Conservation (phyloP, 257 asterid genomes). For the Solanum sparsipilum region DNA sequence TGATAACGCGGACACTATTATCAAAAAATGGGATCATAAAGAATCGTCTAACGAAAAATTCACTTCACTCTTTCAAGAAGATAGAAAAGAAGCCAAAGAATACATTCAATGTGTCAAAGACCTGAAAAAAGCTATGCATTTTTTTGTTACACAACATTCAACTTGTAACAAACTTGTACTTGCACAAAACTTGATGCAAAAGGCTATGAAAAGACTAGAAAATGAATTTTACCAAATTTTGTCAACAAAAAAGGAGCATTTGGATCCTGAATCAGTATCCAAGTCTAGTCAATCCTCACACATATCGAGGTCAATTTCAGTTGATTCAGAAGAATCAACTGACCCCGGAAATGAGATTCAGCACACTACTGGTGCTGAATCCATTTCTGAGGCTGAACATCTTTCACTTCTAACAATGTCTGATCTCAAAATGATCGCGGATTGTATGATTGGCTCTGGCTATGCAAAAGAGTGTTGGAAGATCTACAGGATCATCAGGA, state of each 20-base stretch:
- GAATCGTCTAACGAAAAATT: conserved; percentile 21
- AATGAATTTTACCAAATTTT: conserved; percentile 46
- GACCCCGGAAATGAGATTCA: conserved; percentile 5
- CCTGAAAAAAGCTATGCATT: conserved; percentile 47
- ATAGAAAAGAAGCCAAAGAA: conserved; percentile 36
- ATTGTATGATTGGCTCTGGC: conserved; percentile 53
- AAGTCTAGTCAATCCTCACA: conserved; percentile 28
- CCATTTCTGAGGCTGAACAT: conserved; percentile 19
- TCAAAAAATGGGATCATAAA: conserved; percentile 40
- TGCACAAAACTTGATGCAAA: conserved; percentile 50
- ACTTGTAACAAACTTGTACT: conserved; percentile 29
- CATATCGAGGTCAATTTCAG: conserved; percentile 18
- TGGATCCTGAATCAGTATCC: conserved; percentile 40
- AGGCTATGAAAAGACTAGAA: conserved; percentile 50
- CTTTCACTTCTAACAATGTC: conserved; percentile 24
- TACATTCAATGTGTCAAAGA: conserved; percentile 31
- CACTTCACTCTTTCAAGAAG: conserved; percentile 36
- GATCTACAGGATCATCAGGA: conserved; percentile 35
- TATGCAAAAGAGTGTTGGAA: conserved; percentile 52
- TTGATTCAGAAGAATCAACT: conserved; percentile 24
- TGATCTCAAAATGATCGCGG: conserved; percentile 50
- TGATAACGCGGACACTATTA: conserved; percentile 23
- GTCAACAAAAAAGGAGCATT: conserved; percentile 29
- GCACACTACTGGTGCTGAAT: neutral
- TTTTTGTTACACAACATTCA: conserved; percentile 26